phyloP scores from a whole-genome alignment of 768 basidiomycete genomes.

The Tremella yokohamensis region DNA sequence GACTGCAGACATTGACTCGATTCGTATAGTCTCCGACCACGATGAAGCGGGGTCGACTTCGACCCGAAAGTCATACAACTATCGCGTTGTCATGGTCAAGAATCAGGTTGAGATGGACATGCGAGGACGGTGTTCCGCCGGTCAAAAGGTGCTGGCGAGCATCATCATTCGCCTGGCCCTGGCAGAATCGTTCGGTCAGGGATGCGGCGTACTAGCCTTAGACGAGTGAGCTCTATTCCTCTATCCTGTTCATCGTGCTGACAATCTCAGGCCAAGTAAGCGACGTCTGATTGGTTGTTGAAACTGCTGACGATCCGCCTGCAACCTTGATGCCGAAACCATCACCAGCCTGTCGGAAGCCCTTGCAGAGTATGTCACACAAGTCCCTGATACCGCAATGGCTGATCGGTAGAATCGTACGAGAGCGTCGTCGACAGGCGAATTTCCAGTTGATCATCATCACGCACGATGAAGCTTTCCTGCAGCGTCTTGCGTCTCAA shows the following conservation, averaged over 20 bases:
- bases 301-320: conserved; percentile 62
- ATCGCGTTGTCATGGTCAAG: conserved; percentile 98
- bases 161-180: conserved; percentile 96
- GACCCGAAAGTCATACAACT: conserved; percentile 86
- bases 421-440: conserved; percentile 78
- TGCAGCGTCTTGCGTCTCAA: conserved; percentile 79
- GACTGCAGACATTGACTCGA: conserved; percentile 87
- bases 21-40: conserved; percentile 87
- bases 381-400: background rate
- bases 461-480: conserved; percentile 94
- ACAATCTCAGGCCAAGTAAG: background rate
- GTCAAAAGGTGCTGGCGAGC: conserved; percentile 96
- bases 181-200: conserved; percentile 95
- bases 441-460: conserved; percentile 85
- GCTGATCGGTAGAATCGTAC: conserved; percentile 67
- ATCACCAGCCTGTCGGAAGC: conserved; percentile 89
- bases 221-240: conserved; percentile 61
- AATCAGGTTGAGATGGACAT: conserved; percentile 99
- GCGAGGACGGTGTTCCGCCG: conserved; percentile 96
- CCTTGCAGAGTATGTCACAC: conserved; percentile 72
- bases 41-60: conserved; percentile 73
- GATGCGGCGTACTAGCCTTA: conserved; percentile 93
- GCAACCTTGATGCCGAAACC: conserved; percentile 92
- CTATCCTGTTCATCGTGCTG: too few species aligned
- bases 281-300: background rate